phyloP scores from a whole-genome alignment of 2,329 filamentous ascomycete species.

The Penicillium capsulatum region DNA sequence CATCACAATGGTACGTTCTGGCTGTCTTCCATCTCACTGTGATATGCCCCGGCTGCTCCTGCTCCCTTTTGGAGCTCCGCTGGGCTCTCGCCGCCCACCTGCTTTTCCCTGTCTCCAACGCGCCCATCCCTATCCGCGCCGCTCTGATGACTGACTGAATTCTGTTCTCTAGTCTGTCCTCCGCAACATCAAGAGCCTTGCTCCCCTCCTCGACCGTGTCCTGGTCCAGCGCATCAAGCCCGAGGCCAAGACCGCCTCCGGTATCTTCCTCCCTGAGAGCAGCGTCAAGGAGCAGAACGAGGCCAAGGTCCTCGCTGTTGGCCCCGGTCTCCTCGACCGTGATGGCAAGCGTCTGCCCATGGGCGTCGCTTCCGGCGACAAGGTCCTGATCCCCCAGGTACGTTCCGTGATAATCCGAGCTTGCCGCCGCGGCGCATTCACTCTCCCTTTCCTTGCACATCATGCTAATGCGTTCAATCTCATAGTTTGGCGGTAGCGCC shows the following conservation, averaged over 20 bases:
- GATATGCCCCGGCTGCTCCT: too few relatives aligned
- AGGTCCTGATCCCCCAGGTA: constrained; percentile 93
- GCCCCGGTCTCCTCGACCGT: constrained; percentile 80
- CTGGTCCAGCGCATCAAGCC: constrained; percentile 97
- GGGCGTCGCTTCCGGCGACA: constrained; percentile 79
- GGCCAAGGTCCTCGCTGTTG: constrained; percentile 91
- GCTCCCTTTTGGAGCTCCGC: neutral
- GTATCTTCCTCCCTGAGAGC: constrained; percentile 96
- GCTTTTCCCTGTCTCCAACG: neutral
- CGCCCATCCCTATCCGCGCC: constrained; percentile 10
- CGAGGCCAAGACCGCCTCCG: constrained; percentile 90
- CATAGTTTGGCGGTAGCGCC: constrained; percentile 91
- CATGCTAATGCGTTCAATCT: constrained; percentile 22
- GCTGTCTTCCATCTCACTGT: neutral
- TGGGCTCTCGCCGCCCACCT: neutral
- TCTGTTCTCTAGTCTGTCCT: constrained; percentile 53
- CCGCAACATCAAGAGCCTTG: constrained; percentile 92
- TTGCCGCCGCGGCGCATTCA: neutral
- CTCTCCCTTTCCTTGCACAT: constrained; percentile 1
- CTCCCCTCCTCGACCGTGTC: constrained; percentile 94
- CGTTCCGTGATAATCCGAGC: constrained; percentile 28
- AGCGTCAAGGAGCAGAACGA: constrained; percentile 98
- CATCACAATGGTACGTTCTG: constrained; percentile 25
- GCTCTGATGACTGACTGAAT: constrained; percentile 6
- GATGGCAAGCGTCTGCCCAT: constrained; percentile 83